Evolutionary conservation across 2,329 filamentous ascomycete genomes (phyloP).

Genomic region (Neofusicoccum parvum): DNA sequence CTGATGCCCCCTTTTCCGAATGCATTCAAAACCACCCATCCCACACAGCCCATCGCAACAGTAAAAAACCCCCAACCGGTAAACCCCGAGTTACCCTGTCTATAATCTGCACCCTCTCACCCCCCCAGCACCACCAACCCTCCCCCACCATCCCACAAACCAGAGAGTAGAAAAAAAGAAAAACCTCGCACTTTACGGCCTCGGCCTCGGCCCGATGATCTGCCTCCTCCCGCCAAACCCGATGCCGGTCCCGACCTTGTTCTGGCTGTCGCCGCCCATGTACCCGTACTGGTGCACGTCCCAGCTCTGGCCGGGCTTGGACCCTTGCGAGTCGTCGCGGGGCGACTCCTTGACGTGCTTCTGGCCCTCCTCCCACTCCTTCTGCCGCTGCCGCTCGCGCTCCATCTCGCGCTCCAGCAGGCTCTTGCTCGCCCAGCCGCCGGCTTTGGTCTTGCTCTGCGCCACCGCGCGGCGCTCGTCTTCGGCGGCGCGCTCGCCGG

Average conservation of each 20-base stretch:
- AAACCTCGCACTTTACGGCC: background rate
- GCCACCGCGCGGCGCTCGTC: slow-evolving; percentile 54
- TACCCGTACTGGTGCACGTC: slow-evolving; percentile 78
- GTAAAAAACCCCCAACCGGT: too few species aligned
- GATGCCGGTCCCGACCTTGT: slow-evolving; percentile 63
- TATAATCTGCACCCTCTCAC: too few species aligned
- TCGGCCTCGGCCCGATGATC: slow-evolving; percentile 75
- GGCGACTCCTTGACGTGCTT: slow-evolving; percentile 61
- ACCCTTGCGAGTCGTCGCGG: slow-evolving; percentile 60
- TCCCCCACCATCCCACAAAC: too few species aligned
- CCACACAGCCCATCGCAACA: too few species aligned
- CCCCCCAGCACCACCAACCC: too few species aligned
- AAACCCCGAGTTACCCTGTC: too few species aligned
- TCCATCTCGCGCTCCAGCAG: slow-evolving; percentile 81
- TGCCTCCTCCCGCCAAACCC: slow-evolving; percentile 69
- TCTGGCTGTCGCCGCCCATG: slow-evolving; percentile 75
- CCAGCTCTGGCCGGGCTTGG: slow-evolving; percentile 71
- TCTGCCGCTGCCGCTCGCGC: slow-evolving; percentile 72
- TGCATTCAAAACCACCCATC: too few species aligned
- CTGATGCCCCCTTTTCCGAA: too few species aligned
- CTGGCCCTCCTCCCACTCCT: slow-evolving; percentile 79
- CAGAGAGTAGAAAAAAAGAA: background rate
- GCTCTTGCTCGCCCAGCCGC: slow-evolving; percentile 67
- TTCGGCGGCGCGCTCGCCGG: slow-evolving; percentile 60
- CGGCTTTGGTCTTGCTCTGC: slow-evolving; percentile 64